These are phyloP conservation scores for Curvularia hawaiiensis DNA, from an alignment of 2,329 filamentous ascomycete genomes.

Conservation along the genomic window DNA sequence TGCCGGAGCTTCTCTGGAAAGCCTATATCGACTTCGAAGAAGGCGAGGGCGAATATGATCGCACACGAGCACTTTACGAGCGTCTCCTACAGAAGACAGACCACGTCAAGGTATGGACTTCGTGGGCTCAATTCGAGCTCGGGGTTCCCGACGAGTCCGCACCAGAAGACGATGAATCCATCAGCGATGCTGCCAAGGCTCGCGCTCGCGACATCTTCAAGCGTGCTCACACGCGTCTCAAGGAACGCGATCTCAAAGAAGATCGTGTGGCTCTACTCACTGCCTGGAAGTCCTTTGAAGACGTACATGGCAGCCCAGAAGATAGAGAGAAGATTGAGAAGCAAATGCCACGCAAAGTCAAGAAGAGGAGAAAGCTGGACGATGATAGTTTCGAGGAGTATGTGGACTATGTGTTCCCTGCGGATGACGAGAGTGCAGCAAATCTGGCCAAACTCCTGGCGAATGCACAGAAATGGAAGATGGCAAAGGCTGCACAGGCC, in stretches of 20 bases:
- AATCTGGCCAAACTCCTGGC: constrained; percentile 84
- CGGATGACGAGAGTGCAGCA: constrained; percentile 85
- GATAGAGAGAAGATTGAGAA: constrained; percentile 84
- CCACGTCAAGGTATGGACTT: constrained; percentile 99
- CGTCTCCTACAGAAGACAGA: constrained; percentile 91
- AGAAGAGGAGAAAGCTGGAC: constrained; percentile 89
- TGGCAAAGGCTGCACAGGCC: constrained; percentile 48
- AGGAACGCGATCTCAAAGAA: constrained; percentile 87
- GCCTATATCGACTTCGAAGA: constrained; percentile 99
- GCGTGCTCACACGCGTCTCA: constrained; percentile 84
- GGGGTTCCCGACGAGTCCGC: constrained; percentile 81
- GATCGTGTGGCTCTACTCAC: constrained; percentile 91
- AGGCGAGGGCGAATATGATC: constrained; percentile 88
- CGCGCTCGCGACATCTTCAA: constrained; percentile 84
- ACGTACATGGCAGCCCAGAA: constrained; percentile 74
- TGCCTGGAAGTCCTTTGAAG: constrained; percentile 91
- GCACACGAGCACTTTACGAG: constrained; percentile 83
- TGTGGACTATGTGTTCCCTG: constrained; percentile 95
- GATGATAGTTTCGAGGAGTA: constrained; percentile 97
- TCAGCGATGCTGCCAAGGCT: constrained; percentile 82
- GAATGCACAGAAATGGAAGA: constrained; percentile 88
- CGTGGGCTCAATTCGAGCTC: constrained; percentile 98
- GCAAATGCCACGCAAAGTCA: constrained; percentile 92
- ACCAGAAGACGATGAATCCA: constrained; percentile 54
- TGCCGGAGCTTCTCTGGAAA: constrained; percentile 98